These are phyloP conservation scores for Coniferiporia weirii DNA, from an alignment of 1,284 basidiomycete genomes.

Conservation along the genomic window DNA sequence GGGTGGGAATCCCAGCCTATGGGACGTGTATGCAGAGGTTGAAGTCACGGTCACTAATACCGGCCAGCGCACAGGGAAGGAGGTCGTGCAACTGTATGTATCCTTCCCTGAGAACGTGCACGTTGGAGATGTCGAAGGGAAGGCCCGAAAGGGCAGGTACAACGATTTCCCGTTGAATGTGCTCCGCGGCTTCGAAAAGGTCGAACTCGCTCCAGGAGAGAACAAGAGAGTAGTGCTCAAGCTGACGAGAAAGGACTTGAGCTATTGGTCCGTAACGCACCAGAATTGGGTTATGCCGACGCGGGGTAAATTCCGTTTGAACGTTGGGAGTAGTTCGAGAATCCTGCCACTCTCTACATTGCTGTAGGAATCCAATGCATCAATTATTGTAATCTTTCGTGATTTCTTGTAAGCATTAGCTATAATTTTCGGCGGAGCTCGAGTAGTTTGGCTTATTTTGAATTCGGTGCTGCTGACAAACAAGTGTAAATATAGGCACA, in stretches of 20 bases:
- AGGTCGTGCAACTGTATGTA: slow-evolving; percentile 17
- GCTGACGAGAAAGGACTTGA: slow-evolving; percentile 17
- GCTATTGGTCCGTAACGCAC: slow-evolving; percentile 13
- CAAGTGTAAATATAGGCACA: not conserved
- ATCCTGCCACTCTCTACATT: slow-evolving; percentile 9
- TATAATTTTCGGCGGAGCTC: no score
- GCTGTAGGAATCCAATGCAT: not conserved
- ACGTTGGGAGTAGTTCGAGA: slow-evolving; percentile 16
- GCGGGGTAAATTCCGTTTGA: slow-evolving; percentile 4
- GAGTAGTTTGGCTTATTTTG: not conserved
- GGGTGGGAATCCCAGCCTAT: slow-evolving; percentile 18
- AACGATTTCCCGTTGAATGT: slow-evolving; percentile 15
- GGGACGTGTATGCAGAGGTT: slow-evolving; percentile 16
- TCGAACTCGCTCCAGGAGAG: slow-evolving; percentile 9
- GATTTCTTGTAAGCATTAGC: no score
- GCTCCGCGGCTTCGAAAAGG: slow-evolving; percentile 13
- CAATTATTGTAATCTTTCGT: not conserved
- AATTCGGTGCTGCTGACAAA: not conserved
- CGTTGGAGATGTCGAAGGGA: not conserved
- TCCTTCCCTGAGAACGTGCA: slow-evolving; percentile 12
- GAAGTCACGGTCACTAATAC: slow-evolving; percentile 14
- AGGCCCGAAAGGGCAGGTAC: not conserved
- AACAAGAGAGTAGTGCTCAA: slow-evolving; percentile 7
- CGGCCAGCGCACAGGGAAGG: slow-evolving; percentile 12
- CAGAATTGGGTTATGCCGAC: slow-evolving; percentile 19